Evolutionary conservation across 306 rosid genomes (phyloP), one percentile per base, ranked within the genome.

Genomic region (Vigna nakashimae): DNA sequence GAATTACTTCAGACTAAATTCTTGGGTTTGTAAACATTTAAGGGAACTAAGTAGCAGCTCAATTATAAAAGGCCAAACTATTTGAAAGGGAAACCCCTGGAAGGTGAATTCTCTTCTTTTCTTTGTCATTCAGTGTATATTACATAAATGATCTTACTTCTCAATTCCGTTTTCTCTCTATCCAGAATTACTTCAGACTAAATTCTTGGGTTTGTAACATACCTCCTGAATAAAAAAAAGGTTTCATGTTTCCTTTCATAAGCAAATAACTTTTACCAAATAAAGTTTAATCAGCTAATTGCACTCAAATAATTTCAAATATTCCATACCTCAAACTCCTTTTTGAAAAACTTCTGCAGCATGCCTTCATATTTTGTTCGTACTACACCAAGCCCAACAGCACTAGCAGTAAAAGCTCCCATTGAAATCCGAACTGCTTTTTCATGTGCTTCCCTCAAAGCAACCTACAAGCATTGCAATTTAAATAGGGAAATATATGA

Each of bases 401-500:
- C 93, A 80, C 79, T 76, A 43, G 85, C 86, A 84, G 88, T 84
- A 78, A 90, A 92, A 34, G 84, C 77, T 78, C 79, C 88, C 80
- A 92, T 49, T 67, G 97, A 81, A 48, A 83, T 87, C 34, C 74
- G 89, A 51, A 87, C 88, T 38, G 96, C 96, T 77, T 82, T 82
- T 84, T 90, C 97, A 82, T 92, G 97, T 32, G 96, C 87, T 75
- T 92, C 96, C 87, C 89, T 87, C 74, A 92, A 71, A 45, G 91
- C 81, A 75, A 79, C 93, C 97, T 92, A 76, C 80, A 79, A 70
- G 40, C 62, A 71, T 16, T 70, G 71, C 20, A 20, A 45, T 71
- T 68, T 78, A 77, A 56, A 86, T 40, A 51, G 6, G 43, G 56
- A 34, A 69, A 11, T 22, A 43, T 9, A 17, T 43, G 5, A 66